Conservation (phyloP, 495 filamentous ascomycete species). For the Xylaria flabelliformis region DNA sequence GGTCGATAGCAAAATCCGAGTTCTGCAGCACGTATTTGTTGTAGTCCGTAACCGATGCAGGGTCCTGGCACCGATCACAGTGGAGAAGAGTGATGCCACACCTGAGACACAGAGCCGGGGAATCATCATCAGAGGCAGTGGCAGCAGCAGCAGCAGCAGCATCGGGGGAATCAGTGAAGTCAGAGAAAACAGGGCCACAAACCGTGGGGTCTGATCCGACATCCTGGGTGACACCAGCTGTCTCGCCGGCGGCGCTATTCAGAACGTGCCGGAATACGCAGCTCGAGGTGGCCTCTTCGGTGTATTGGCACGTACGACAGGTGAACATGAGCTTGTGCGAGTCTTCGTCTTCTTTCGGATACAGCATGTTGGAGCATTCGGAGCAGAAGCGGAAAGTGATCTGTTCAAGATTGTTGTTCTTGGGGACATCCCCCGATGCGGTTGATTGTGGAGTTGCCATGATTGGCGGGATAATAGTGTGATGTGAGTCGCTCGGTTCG, state of each 20-base stretch:
- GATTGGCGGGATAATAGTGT: slow-evolving; percentile 3
- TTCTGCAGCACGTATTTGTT: slow-evolving; percentile 32
- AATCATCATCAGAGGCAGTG: slow-evolving; percentile 24
- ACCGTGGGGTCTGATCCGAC: slow-evolving; percentile 97
- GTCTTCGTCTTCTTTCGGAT: slow-evolving; percentile 86
- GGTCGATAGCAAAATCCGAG: slow-evolving; percentile 28
- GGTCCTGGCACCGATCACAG: slow-evolving; percentile 36
- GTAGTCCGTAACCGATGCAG: slow-evolving; percentile 39
- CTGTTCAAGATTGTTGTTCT: slow-evolving; percentile 69
- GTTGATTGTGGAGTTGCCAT: slow-evolving; percentile 71
- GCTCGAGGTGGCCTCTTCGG: slow-evolving; percentile 79
- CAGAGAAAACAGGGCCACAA: slow-evolving; percentile 60
- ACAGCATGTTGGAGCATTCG: slow-evolving; percentile 98
- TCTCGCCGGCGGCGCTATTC: slow-evolving; percentile 87
- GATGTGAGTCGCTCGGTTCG: slow-evolving; percentile 9
- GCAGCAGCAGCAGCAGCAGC: slow-evolving; percentile 26
- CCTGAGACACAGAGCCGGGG: slow-evolving; percentile 39
- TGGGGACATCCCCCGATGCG: slow-evolving; percentile 51
- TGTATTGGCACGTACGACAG: slow-evolving; percentile 91
- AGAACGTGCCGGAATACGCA: slow-evolving; percentile 94
- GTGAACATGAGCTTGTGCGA: slow-evolving; percentile 59
- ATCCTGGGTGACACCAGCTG: slow-evolving; percentile 95
- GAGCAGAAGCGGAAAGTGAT: slow-evolving; percentile 96
- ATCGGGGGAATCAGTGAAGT: slow-evolving; percentile 30
- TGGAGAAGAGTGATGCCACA: slow-evolving; percentile 42